A percentile compares a stretch with the other conserved stretches of the same genome.
These are phyloP conservation scores for Crithidia mellificae DNA, from an alignment of 208 protist genomes.

Conservation along the genomic window DNA sequence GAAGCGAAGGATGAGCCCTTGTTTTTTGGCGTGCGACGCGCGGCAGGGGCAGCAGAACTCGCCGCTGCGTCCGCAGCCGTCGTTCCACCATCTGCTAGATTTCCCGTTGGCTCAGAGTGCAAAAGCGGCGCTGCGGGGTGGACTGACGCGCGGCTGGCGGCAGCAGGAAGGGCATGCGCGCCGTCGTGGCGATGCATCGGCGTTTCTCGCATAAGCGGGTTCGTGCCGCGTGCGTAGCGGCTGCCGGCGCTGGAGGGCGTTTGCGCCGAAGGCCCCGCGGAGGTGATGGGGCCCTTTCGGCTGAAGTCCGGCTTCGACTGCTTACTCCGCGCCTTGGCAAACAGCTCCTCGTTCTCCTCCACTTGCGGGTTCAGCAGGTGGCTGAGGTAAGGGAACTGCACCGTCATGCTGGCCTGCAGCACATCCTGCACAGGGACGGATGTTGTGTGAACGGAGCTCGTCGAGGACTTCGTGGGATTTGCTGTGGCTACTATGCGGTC, in stretches of 20 bases:
- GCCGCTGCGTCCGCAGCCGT: background rate
- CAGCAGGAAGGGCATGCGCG: too few relatives aligned
- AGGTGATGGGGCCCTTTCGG: background rate
- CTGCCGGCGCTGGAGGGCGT: background rate
- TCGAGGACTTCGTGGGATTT: background rate
- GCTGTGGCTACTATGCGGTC: constrained; percentile 16
- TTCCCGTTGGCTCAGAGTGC: background rate
- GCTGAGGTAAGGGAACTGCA: constrained; percentile 82
- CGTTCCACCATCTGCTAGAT: background rate
- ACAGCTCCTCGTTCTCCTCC: constrained; percentile 57
- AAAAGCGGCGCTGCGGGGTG: background rate
- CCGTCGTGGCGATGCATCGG: constrained; percentile 25
- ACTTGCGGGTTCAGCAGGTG: constrained; percentile 70
- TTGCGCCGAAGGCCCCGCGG: constrained; percentile 1
- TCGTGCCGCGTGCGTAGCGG: constrained; percentile 46
- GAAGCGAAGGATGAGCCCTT: constrained; percentile 67
- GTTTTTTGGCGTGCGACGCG: constrained; percentile 12
- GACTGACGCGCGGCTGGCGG: too few relatives aligned
- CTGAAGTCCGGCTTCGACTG: constrained; percentile 27
- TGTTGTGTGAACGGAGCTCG: background rate
- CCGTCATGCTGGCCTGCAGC: constrained; percentile 58
- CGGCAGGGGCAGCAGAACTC: background rate
- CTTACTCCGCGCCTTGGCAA: constrained; percentile 32
- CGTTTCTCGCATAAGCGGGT: constrained; percentile 65
- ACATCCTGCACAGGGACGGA: constrained; percentile 29